Evolutionary conservation across 805 yeast genomes (phyloP).

Genomic region (Hanseniaspora guilliermondii): DNA sequence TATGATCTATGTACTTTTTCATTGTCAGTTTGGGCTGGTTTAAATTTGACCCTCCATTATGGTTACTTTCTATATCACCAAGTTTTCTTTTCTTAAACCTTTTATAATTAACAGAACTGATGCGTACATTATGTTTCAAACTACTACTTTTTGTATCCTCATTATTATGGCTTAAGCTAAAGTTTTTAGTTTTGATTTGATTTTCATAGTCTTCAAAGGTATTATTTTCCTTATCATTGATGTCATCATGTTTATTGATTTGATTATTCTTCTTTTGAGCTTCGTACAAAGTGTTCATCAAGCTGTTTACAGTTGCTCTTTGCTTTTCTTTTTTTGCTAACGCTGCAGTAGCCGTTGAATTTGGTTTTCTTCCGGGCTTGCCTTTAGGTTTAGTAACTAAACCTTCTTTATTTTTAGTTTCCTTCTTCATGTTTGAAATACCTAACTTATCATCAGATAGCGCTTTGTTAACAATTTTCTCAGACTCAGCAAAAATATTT

Average conservation of each 20-base stretch:
- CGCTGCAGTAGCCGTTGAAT: not conserved
- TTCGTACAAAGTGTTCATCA: not conserved
- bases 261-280: not conserved
- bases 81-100: not conserved
- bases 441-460: not conserved
- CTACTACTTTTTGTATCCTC: not conserved
- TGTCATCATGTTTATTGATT: not conserved
- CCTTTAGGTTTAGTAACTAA: not conserved
- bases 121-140: not conserved
- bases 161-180: not conserved
- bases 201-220: too few relatives aligned
- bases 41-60: not conserved
- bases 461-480: not conserved
- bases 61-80: not conserved
- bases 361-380: not conserved
- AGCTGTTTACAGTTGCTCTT: not conserved
- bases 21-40: not conserved
- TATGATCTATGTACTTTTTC: constrained; percentile 4
- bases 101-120: not conserved
- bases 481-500: not conserved
- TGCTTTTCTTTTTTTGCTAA: not conserved
- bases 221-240: not conserved
- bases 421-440: not conserved
- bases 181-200: not conserved
- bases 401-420: not conserved